Evolutionary conservation across 2,329 filamentous ascomycete species (phyloP).

Genomic region (Fusarium zealandicum): DNA sequence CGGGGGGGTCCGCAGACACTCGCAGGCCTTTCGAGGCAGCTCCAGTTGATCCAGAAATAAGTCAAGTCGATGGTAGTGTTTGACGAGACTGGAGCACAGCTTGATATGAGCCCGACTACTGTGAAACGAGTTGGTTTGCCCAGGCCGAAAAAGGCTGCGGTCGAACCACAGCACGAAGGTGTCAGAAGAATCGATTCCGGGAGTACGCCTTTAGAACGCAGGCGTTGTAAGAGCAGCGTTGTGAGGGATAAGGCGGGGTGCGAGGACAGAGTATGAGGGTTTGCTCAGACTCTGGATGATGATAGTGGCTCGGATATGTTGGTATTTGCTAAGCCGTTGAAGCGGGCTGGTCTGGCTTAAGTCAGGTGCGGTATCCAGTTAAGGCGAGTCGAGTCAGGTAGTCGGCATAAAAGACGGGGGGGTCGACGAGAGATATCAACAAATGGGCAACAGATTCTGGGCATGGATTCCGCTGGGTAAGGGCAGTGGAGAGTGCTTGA

Average conservation of each 20-base stretch:
- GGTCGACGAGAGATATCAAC: conserved; percentile 30
- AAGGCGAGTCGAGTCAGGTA: conserved; percentile 30
- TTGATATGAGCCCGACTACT: background rate
- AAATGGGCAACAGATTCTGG: conserved; percentile 19
- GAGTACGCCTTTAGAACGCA: conserved; percentile 3
- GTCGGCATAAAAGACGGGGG: conserved; percentile 11
- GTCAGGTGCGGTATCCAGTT: conserved; percentile 16
- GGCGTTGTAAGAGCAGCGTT: conserved; percentile 2
- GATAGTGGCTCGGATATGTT: conserved; percentile 7
- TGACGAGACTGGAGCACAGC: background rate
- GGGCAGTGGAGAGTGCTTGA: conserved; percentile 28
- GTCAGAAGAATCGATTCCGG: background rate
- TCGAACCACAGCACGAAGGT: background rate
- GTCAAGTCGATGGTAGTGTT: background rate
- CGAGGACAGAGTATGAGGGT: conserved; percentile 3
- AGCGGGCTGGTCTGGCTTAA: conserved; percentile 3
- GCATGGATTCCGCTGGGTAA: conserved; percentile 26
- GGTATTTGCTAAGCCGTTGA: conserved; percentile 16
- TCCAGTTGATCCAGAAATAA: background rate
- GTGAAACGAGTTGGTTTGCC: background rate
- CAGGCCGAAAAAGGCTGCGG: background rate
- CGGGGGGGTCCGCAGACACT: conserved; percentile 4
- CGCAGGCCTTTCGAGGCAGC: background rate
- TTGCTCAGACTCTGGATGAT: conserved; percentile 1
- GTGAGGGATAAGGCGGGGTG: conserved; percentile 13